These are phyloP conservation scores for Chrysosporium keratinophilum DNA, from an alignment of 2,329 filamentous ascomycete genomes.

Conservation along the genomic window DNA sequence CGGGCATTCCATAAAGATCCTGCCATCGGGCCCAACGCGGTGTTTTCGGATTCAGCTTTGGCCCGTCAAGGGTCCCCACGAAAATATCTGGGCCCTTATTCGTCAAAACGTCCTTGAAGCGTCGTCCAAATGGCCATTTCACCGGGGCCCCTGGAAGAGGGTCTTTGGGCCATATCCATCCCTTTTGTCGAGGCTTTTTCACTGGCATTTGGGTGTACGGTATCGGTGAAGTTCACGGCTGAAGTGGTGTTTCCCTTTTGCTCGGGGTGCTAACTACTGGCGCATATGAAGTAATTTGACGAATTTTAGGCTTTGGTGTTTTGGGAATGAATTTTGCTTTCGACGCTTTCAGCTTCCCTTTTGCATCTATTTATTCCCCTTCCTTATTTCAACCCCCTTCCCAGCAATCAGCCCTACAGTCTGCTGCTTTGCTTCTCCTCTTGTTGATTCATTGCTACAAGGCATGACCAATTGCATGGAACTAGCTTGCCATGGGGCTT, in stretches of 20 bases:
- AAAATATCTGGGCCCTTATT: constrained; percentile 37
- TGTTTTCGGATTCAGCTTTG: constrained; percentile 9
- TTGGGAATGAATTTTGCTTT: neutral
- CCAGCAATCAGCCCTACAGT: neutral
- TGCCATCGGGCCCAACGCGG: constrained; percentile 17
- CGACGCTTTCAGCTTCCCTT: neutral
- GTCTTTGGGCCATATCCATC: constrained; percentile 32
- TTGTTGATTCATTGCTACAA: neutral
- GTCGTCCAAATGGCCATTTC: constrained; percentile 24
- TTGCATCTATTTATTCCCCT: neutral
- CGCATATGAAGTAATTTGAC: neutral
- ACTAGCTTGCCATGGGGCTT: neutral
- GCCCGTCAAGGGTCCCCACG: constrained; percentile 22
- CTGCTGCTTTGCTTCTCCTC: neutral
- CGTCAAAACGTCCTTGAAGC: constrained; percentile 30
- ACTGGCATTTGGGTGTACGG: neutral
- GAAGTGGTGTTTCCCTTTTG: neutral
- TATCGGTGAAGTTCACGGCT: neutral
- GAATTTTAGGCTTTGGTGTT: neutral
- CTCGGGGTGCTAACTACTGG: neutral
- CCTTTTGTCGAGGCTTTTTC: constrained; percentile 13
- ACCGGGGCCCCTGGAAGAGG: constrained; percentile 26
- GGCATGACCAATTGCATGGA: neutral
- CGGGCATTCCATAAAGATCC: constrained; percentile 13
- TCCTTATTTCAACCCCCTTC: neutral